Base-by-base conservation (phyloP, 1,284 basidiomycete species). In the Cutaneotrichosporon sp. region DNA sequence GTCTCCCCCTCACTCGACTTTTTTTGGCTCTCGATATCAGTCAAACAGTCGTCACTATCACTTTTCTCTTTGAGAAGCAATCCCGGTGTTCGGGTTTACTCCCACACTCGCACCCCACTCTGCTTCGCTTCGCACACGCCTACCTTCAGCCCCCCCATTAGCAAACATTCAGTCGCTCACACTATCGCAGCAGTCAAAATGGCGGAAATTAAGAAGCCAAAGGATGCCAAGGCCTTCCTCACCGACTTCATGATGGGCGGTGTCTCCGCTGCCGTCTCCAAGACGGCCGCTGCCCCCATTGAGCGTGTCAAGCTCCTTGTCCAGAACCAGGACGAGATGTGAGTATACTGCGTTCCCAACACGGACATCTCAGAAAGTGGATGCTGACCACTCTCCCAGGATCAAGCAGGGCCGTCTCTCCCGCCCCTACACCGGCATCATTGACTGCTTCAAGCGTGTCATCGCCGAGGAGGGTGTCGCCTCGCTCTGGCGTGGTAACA, bases 261-360 rank as follows among this genome's bases (percentile, higher is more conserved):
- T 73, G 73, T 75, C 46, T 74, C 73, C 43, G 73, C 73, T 59
- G 92, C 93, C 65, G 90, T 97, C 76, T 87, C 93, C 55, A 97
- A 97, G 84, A 97, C 93, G 61, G 88, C 87, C 65, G 93, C 93
- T 68, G 93, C 93, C 60, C 93, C 94, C 79, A 97, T 97, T 73
- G 93, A 97, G 84, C 91, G 93, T 76, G 93, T 97, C 79, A 97
- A 81, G 85, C 85, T 97, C 72, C 81, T 97, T 75, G 88, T 97
- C 65, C 92, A 97, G 80, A 97, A 97, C 81, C 92, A 97, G 75
- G 81, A 78, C 65, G 75, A 75, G 65, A 74, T 75, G 75, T 74
- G 59, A 66, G 72, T 66, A 3, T 20, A 31, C 47, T 41, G 50
- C 46, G 46, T 38, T 33, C 35, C 20, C 11, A 26, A 8, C 2